Base-by-base conservation (phyloP, 176 grass and related monocot genomes). In the Carex cristatella region DNA sequence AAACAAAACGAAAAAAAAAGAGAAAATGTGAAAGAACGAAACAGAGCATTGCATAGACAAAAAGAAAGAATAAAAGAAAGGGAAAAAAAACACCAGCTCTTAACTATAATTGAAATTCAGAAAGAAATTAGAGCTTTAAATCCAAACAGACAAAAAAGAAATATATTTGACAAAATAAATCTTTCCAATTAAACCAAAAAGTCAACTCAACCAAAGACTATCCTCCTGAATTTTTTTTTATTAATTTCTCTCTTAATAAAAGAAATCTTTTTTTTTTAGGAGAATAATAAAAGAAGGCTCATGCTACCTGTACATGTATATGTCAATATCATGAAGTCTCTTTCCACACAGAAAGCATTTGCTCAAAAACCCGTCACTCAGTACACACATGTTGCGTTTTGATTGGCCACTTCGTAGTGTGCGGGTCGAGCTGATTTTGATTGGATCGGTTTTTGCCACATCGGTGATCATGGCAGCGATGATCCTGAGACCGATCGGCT, bases 261-360 rank as follows among this genome's bases (percentile, higher is more conserved):
- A 65, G 62, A 30, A 65, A 3, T 30, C 27, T 65, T 10, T 23
- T 23, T 23, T 23, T 23, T 23, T 23, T 23, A 23, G 23, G 23
- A 23, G 23, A 23, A 23, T 7, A 61, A 61, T 61, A 61, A n/a
- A 65, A 65, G 62, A 30, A 65, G 2, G 11, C 27, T 65, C 2
- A 65, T 65, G 19, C 62, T 74, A 74, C 69, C 69, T 74, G 44
- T 74, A 74, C 69, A 74, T 74, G 69, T 74, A 74, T 23, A 74
- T 49, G 44, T 74, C 69, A 74, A 74, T 74, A 30, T 46, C 37
- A 49, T 11, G 69, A 74, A 74, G 69, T 1, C 37, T 74, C 69
- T 49, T 74, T 10, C 15, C 69, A 74, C 69, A 74, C 69, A 74
- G 69, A 12, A 40, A 74, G 10, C 72, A 76, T 76, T 42, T 76